Conservation (phyloP, 805 yeast genomes). For the Monosporozyma unispora region DNA sequence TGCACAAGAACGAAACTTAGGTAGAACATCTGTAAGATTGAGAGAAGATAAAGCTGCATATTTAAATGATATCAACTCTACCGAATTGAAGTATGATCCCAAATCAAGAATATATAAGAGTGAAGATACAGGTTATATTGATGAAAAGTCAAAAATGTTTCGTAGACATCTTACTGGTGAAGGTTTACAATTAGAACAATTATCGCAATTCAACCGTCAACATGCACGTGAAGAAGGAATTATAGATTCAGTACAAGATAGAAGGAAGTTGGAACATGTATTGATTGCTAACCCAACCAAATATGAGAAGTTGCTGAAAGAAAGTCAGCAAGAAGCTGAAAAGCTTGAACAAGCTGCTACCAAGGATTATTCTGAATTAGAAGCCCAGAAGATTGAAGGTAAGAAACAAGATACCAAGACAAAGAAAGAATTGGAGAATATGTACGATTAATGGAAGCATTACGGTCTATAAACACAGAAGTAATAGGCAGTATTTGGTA, state of each 20-base stretch:
- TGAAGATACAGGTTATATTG: conserved; percentile 27
- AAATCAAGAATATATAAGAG: conserved; percentile 37
- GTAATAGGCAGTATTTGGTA: too few species aligned
- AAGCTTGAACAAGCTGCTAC: background rate
- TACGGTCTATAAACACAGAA: background rate
- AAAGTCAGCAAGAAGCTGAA: background rate
- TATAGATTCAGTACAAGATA: conserved; percentile 20
- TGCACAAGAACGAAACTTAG: conserved; percentile 9
- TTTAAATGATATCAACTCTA: conserved; percentile 40
- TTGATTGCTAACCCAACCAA: conserved; percentile 31
- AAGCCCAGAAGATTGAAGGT: conserved; percentile 17
- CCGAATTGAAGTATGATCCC: conserved; percentile 44
- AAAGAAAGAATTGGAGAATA: conserved; percentile 11
- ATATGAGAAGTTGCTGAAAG: conserved; percentile 20
- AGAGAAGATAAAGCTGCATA: conserved; percentile 73
- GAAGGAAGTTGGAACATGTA: conserved; percentile 23
- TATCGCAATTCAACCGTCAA: conserved; percentile 45
- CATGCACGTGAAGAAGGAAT: conserved; percentile 26
- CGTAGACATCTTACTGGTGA: conserved; percentile 49
- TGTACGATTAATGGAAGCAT: conserved; percentile 16
- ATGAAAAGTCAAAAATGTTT: conserved; percentile 38
- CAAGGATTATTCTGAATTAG: conserved; percentile 2
- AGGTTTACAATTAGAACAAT: conserved; percentile 42
- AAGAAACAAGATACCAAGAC: conserved; percentile 15
- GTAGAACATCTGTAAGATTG: conserved; percentile 40